These are phyloP conservation scores for Leucosporidium yakuticum DNA, from an alignment of 768 basidiomycete genomes.

Conservation along the genomic window DNA sequence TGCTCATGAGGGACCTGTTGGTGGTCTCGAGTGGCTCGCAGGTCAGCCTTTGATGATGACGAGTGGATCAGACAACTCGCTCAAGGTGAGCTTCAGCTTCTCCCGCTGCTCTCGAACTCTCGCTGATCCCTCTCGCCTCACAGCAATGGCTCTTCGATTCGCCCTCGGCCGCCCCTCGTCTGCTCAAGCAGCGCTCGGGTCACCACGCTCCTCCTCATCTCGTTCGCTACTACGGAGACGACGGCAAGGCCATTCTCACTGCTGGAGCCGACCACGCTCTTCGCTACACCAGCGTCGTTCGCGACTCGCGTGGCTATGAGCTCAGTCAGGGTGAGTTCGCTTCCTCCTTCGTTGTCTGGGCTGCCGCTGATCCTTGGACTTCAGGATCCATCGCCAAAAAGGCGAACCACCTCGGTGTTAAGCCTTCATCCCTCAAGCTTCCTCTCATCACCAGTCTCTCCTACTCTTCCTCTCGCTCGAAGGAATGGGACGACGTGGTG, in stretches of 20 bases:
- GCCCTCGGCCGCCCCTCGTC: slow-evolving; percentile 71
- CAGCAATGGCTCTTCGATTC: slow-evolving; percentile 99
- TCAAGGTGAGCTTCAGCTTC: slow-evolving; percentile 59
- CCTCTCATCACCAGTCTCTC: slow-evolving; percentile 71
- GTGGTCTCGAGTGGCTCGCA: slow-evolving; percentile 80
- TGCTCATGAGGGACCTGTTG: slow-evolving; percentile 81
- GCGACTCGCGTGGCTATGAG: slow-evolving; percentile 91
- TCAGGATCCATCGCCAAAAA: slow-evolving; percentile 76
- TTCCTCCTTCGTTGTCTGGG: background rate
- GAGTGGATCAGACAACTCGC: slow-evolving; percentile 86
- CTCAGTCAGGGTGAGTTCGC: slow-evolving; percentile 70
- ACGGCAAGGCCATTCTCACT: slow-evolving; percentile 88
- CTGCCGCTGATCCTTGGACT: background rate
- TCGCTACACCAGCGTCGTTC: slow-evolving; percentile 82
- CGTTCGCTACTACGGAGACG: slow-evolving; percentile 92
- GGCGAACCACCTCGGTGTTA: slow-evolving; percentile 68
- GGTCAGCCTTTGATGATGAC: slow-evolving; percentile 86
- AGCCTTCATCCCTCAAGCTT: slow-evolving; percentile 74
- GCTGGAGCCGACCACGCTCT: slow-evolving; percentile 77
- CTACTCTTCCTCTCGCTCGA: slow-evolving; percentile 65
- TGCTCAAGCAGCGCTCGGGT: slow-evolving; percentile 87
- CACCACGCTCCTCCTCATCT: slow-evolving; percentile 85
- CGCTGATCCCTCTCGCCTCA: background rate
- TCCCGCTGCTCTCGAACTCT: background rate
- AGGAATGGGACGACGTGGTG: slow-evolving; percentile 96